Evolutionary conservation across 805 yeast species (phyloP), one percentile per base, ranked within the genome.

Genomic region (Yueomyces sinensis): DNA sequence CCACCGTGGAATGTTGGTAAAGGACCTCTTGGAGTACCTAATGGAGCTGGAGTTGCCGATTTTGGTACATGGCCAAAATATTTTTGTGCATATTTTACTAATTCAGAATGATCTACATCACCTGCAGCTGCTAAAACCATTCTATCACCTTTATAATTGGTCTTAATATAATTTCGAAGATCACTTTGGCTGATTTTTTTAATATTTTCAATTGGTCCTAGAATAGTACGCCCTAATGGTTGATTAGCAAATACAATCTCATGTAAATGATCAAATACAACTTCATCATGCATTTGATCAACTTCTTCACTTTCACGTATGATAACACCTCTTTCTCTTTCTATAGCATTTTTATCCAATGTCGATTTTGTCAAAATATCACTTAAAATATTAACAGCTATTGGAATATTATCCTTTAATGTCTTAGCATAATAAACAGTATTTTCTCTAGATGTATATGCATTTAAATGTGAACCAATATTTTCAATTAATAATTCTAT

Each of bases 111-210:
- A 48, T 83, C 74, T 17, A 91, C 93, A 31, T 87, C 79, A 17
- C 99, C 99, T 1, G 93, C 86, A 29, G 95, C 97, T 29, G 87
- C 94, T n/a, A 91, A 66, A 1, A 91, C 97, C 97, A 91, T 91
- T 51, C 97, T 69, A 61, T 91, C 96, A 29, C 96, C 94, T 51
- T 81, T 82, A 62, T 91, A 91, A 64, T 91, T 91, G 29, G 78
- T 74, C 24, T 68, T 62, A 50, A 91, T 91, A 59, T 87, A 91
- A 45, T 73, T 68, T 37, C 72, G 74, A 52, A 91, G 66, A 56
- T 91, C 95, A 5, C 65, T 62, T 51, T 83, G 70, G 43, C 78
- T 67, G 44, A 91, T 83, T 27, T 86, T 73, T 54, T 73, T 72
- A 50, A 91, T 91, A 58, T 86, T 79, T 42, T 82, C 82, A 40